Base-by-base conservation (phyloP, 805 yeast species). In the Saccharomycopsis fermentans region DNA sequence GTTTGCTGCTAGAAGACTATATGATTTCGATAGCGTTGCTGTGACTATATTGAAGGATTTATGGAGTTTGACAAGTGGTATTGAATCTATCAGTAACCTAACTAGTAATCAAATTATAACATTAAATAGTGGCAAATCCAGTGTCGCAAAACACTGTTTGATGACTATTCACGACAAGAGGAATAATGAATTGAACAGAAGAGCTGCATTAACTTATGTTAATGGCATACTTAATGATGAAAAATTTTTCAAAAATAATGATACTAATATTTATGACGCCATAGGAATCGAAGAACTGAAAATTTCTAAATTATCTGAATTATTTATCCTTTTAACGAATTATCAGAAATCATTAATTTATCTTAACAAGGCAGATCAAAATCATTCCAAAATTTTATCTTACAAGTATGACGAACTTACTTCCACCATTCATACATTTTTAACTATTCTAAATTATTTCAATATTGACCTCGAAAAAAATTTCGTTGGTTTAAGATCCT, bases 61-160 rank as follows among this genome's bases (percentile, higher is more conserved):
- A 35, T 69, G 90, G 12, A 71, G 77, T 16, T 75, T 82, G 11
- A 88, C 89, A 84, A 88, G 91, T 35, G 97, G 97, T 12, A 80
- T 91, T 47, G 84, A 83, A 63, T 77, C 83, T 47, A 78, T 81
- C 35, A 76, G 84, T 12, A 87, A 90, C 65, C 74, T 90, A 36
- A 84, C 90, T 0, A 69, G 78, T 4, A 74, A 75, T 24, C 96
- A 87, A 66, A 77, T 90, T 29, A 75, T 81, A 54, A 75, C 82
- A 72, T 70, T 90, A 40, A 85, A 84, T 62, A 80, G 87, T 37
- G 90, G 86, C 1, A 48, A 55, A 40, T 70, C 75, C 0, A 72
- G 81, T n/a, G 69, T 90, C 58, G 81, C 79, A 58, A 72, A 73
- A 52, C 65, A 78, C 1, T 86, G 83, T 0, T 81, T 82, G 63